Conservation (phyloP, 768 basidiomycete genomes). For the Leccinellum luteum region DNA sequence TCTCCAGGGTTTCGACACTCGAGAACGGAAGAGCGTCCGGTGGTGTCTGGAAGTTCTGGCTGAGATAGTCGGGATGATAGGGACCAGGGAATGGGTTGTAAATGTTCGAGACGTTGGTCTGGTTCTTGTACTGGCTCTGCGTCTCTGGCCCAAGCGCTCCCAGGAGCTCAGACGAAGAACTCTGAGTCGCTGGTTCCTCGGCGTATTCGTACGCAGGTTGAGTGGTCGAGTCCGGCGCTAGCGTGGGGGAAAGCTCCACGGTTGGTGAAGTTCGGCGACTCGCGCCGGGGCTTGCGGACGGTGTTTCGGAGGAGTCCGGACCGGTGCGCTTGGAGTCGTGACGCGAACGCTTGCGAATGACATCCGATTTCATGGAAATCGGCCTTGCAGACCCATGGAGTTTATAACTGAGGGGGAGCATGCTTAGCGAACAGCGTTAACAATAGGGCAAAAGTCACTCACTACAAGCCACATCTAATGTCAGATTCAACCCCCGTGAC, state of each 20-base stretch:
- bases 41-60: slow-evolving; percentile 46
- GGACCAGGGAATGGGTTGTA: slow-evolving; percentile 64
- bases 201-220: slow-evolving; percentile 50
- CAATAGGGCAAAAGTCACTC: slow-evolving; percentile 27
- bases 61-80: slow-evolving; percentile 70
- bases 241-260: slow-evolving; percentile 57
- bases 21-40: slow-evolving; percentile 55
- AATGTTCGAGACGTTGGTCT: slow-evolving; percentile 29
- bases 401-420: slow-evolving; percentile 52
- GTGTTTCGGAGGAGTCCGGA: slow-evolving; percentile 57
- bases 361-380: slow-evolving; percentile 89
- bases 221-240: slow-evolving; percentile 70
- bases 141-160: slow-evolving; percentile 40
- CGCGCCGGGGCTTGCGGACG: slow-evolving; percentile 71
- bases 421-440: slow-evolving; percentile 6
- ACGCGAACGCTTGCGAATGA: slow-evolving; percentile 82
- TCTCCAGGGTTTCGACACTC: slow-evolving; percentile 45
- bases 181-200: slow-evolving; percentile 41
- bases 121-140: slow-evolving; percentile 28
- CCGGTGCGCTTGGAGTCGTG: slow-evolving; percentile 70
- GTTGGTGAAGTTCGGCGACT: slow-evolving; percentile 72
- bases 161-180: slow-evolving; percentile 51
- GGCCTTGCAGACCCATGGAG: slow-evolving; percentile 83
- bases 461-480: slow-evolving; percentile 74
- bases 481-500: slow-evolving; percentile 1